Evolutionary conservation across 2,329 filamentous ascomycete species (phyloP).

Genomic region (Clonostachys chloroleuca): DNA sequence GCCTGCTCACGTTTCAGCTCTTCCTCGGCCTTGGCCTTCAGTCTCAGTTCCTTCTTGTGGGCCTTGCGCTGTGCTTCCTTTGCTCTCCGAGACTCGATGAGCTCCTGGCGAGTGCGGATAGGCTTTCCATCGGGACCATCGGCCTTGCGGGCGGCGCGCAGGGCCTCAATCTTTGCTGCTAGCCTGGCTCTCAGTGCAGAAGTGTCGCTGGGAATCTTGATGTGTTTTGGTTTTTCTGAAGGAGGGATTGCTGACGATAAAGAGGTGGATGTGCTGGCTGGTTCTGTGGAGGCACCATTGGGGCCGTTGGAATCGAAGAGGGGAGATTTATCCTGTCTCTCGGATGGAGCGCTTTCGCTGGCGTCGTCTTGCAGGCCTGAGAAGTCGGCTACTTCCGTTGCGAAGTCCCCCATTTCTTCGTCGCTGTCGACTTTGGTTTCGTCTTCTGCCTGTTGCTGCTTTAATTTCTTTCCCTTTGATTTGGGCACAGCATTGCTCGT

Average conservation of each 20-base stretch:
- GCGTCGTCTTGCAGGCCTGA: slow-evolving; percentile 32
- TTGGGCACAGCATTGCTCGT: slow-evolving; percentile 2
- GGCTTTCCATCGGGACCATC: slow-evolving; percentile 74
- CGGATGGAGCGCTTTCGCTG: slow-evolving; percentile 37
- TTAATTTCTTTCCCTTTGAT: too few species aligned
- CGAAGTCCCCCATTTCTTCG: not conserved
- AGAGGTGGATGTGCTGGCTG: slow-evolving; percentile 61
- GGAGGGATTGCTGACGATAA: slow-evolving; percentile 61
- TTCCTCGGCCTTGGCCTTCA: slow-evolving; percentile 76
- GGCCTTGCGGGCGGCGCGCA: slow-evolving; percentile 83
- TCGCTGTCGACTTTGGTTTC: not conserved
- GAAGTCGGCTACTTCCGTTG: slow-evolving; percentile 12
- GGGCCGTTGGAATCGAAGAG: slow-evolving; percentile 50
- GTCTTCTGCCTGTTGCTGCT: not conserved
- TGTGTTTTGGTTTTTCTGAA: slow-evolving; percentile 59
- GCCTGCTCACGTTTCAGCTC: slow-evolving; percentile 61
- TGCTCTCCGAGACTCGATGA: slow-evolving; percentile 82
- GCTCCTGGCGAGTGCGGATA: slow-evolving; percentile 81
- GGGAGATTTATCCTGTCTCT: slow-evolving; percentile 46
- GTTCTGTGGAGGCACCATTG: slow-evolving; percentile 35
- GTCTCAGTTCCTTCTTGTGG: slow-evolving; percentile 81
- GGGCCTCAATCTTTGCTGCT: slow-evolving; percentile 76
- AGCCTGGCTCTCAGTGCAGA: slow-evolving; percentile 75
- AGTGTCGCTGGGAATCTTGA: slow-evolving; percentile 66
- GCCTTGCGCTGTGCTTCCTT: slow-evolving; percentile 85